phyloP scores from a whole-genome alignment of 2,329 filamentous ascomycete genomes.

The Leptographium radiaticola region DNA sequence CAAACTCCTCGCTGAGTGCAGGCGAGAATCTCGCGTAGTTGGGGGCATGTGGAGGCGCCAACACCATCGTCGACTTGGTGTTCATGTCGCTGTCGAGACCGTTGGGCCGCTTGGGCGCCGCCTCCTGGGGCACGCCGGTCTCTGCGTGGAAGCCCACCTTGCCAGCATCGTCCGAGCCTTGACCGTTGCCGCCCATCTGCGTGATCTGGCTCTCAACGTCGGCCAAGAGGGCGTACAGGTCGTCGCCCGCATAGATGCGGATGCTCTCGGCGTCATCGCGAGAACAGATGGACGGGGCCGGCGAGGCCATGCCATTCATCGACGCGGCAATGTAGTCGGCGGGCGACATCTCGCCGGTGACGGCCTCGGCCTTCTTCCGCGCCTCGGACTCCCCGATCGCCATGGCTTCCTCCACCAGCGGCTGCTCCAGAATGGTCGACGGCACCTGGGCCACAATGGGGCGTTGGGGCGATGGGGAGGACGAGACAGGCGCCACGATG shows the following conservation, averaged over 20 bases:
- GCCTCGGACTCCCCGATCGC: constrained; percentile 13
- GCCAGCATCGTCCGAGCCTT: not conserved
- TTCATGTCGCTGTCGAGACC: constrained; percentile 16
- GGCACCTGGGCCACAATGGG: constrained; percentile 37
- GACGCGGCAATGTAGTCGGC: not conserved
- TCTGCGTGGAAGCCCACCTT: constrained; percentile 11
- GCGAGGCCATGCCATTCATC: not conserved
- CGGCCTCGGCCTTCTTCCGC: not conserved
- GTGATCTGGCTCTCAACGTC: constrained; percentile 52
- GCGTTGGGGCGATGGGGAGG: constrained; percentile 31
- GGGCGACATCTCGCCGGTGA: not conserved
- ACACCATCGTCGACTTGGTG: constrained; percentile 15
- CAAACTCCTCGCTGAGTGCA: constrained; percentile 4
- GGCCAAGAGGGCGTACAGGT: constrained; percentile 52
- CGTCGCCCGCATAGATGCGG: constrained; percentile 53
- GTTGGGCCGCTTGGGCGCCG: constrained; percentile 29
- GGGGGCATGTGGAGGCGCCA: constrained; percentile 14
- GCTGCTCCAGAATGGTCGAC: constrained; percentile 41
- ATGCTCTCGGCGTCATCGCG: constrained; percentile 47
- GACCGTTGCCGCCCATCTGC: constrained; percentile 18
- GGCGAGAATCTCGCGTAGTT: constrained; percentile 20
- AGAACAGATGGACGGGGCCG: not conserved
- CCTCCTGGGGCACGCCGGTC: constrained; percentile 18
- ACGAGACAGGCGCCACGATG: constrained; percentile 10
- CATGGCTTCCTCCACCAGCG: constrained; percentile 29